Base-by-base conservation (phyloP, 1,284 basidiomycete species). In the Gomphus bonarii region DNA sequence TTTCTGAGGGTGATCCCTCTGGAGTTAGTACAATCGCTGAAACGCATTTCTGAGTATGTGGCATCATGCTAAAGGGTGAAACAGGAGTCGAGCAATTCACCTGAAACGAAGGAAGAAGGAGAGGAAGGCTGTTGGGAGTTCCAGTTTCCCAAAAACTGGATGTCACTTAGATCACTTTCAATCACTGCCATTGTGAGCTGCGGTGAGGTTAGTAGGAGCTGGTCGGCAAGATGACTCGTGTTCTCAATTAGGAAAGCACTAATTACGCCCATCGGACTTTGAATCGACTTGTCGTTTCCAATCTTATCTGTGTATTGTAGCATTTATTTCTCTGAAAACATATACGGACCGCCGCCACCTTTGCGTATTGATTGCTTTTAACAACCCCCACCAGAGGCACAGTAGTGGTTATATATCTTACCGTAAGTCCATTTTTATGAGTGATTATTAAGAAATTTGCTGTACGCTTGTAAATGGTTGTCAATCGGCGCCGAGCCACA, bases 251-350 rank as follows among this genome's bases (percentile, higher is more conserved):
- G 54, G 54, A 47, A 57, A 20, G 48, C 22, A 36, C 48, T 51
- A 50, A 50, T 57, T 57, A 57, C 48, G 55, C 48, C 55, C 55
- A 54, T 36, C 54, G 40, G 54, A 49, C 44, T 55, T 49, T 48
- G 12, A 55, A 49, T 18, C 36, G 8, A 40, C n/a, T 40, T 18
- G 20, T 9, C 6, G 12, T 10, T 18, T 22, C 5, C 43, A 25
- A 22, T 22, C 33, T 35, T 12, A 35, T 10, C 8, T 9, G 8
- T 35, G 2, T 35, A 10, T 7, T 35, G 33, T 12, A 9, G 2
- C 3, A 35, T 7, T 35, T 10, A 35, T 35, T 35, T 35, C 33
- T 35, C 33, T 12, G 10, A 35, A 35, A 10, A 35, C 33, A 35
- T 5, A 35, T 35, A 12, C 8, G 33, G 33, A 12, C 33, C 8